Evolutionary conservation across 768 basidiomycete genomes (phyloP).

Genomic region (Plicaturopsis crispa): DNA sequence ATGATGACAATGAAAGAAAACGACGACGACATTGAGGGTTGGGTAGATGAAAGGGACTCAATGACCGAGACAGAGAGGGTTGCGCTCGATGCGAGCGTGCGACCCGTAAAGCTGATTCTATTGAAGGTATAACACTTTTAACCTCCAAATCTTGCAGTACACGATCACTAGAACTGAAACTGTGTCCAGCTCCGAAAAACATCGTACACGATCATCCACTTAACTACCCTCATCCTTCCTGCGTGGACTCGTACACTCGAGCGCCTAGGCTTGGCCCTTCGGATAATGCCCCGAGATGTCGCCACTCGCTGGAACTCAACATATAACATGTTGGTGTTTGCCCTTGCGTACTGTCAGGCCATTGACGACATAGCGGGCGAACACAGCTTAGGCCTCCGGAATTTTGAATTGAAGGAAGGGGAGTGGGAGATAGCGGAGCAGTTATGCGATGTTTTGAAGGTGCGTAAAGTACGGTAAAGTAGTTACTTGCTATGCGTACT

Average conservation of each 20-base stretch:
- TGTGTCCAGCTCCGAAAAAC: slow-evolving; percentile 12
- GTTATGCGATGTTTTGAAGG: slow-evolving; percentile 13
- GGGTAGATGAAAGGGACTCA: slow-evolving; percentile 10
- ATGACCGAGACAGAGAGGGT: slow-evolving; percentile 5
- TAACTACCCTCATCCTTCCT: slow-evolving; percentile 9
- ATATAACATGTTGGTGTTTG: slow-evolving; percentile 15
- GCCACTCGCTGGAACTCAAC: slow-evolving; percentile 19
- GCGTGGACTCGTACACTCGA: slow-evolving; percentile 7
- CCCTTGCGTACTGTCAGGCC: slow-evolving; percentile 11
- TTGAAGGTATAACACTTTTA: slow-evolving; percentile 10
- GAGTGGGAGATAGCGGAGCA: slow-evolving; percentile 18
- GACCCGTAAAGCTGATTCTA: slow-evolving; percentile 6
- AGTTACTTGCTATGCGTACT: neutral
- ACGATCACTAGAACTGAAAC: slow-evolving; percentile 10
- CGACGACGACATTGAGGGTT: slow-evolving; percentile 8
- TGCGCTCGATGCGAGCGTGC: slow-evolving; percentile 1
- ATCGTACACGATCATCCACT: slow-evolving; percentile 14
- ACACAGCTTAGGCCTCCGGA: slow-evolving; percentile 6
- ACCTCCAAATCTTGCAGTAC: slow-evolving; percentile 9
- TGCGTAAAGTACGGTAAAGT: too few species aligned
- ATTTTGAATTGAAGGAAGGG: slow-evolving; percentile 7
- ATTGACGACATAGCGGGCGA: slow-evolving; percentile 14
- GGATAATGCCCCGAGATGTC: slow-evolving; percentile 15
- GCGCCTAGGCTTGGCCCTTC: neutral
- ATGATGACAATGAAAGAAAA: slow-evolving; percentile 7